Evolutionary conservation across 179 eudicot genomes (phyloP).

Genomic region (Drosera spatulata): DNA sequence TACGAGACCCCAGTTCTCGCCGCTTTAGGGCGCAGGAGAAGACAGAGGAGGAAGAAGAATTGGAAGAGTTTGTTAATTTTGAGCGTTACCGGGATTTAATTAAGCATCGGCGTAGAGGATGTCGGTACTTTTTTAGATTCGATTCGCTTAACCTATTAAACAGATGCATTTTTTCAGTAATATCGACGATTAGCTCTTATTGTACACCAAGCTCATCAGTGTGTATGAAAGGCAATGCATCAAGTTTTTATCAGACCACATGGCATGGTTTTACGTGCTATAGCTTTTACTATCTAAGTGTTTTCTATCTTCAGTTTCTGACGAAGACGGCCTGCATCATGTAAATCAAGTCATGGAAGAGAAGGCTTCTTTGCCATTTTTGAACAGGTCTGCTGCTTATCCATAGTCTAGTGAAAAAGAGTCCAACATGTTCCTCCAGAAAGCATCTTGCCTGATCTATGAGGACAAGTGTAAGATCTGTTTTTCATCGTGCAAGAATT

Average conservation of each 20-base stretch:
- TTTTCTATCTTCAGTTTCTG: conserved; percentile 55
- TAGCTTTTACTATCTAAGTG: conserved; percentile 24
- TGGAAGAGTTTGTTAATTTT: conserved; percentile 99
- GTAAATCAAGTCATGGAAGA: conserved; percentile 92
- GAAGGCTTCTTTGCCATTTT: conserved; percentile 52
- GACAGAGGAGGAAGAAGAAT: conserved; percentile 90
- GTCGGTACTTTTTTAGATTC: conserved; percentile 94
- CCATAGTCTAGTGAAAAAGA: not conserved
- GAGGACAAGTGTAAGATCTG: too few relatives aligned
- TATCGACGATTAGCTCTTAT: too few relatives aligned
- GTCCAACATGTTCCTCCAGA: too few relatives aligned
- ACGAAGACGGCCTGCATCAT: conserved; percentile 90
- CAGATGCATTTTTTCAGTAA: too few relatives aligned
- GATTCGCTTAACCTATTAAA: conserved; percentile 1
- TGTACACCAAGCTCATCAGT: not conserved
- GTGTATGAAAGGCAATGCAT: conserved; percentile 4
- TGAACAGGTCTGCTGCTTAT: conserved; percentile 54
- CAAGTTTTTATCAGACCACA: conserved; percentile 2
- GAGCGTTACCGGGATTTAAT: conserved; percentile 99
- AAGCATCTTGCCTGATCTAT: too few relatives aligned
- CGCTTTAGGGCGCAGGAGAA: conserved; percentile 56
- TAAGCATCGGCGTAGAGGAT: conserved; percentile 99
- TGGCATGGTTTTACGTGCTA: not conserved
- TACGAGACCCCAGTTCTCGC: conserved; percentile 75
- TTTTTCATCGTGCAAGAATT: too few relatives aligned